phyloP scores from a whole-genome alignment of 495 filamentous ascomycete genomes.

The Aspergillus conjunctus region DNA sequence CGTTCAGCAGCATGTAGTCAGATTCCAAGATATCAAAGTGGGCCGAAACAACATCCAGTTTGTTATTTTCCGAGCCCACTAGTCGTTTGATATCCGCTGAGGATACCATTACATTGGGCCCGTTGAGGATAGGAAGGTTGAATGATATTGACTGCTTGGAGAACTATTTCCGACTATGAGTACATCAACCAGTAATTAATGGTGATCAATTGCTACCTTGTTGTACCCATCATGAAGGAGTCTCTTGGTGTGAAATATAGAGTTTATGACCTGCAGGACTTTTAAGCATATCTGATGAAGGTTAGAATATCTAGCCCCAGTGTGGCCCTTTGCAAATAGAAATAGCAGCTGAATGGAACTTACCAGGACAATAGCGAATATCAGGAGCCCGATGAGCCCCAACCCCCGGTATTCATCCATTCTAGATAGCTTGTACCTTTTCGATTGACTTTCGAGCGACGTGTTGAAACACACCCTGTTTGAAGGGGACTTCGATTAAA shows the following conservation, averaged over 20 bases:
- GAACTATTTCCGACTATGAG: background rate
- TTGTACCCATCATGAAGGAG: background rate
- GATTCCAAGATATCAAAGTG: background rate
- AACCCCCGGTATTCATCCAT: conserved; percentile 4
- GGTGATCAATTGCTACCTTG: background rate
- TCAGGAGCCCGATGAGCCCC: background rate
- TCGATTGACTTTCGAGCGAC: background rate
- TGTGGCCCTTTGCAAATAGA: background rate
- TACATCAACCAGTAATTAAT: background rate
- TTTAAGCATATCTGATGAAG: background rate
- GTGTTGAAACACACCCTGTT: background rate
- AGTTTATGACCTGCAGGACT: background rate
- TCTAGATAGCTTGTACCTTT: background rate
- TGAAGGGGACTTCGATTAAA: background rate
- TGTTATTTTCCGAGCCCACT: background rate
- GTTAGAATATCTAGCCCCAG: background rate
- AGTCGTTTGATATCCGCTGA: background rate
- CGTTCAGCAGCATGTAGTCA: background rate
- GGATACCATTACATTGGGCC: conserved; percentile 1
- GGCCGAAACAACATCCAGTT: background rate
- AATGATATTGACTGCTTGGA: background rate
- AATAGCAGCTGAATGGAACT: background rate
- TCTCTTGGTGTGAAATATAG: background rate
- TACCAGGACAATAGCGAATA: background rate
- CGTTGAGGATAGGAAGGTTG: conserved; percentile 1